phyloP scores from a whole-genome alignment of 83 land plant genomes.

The Diphasiastrum complanatum region DNA sequence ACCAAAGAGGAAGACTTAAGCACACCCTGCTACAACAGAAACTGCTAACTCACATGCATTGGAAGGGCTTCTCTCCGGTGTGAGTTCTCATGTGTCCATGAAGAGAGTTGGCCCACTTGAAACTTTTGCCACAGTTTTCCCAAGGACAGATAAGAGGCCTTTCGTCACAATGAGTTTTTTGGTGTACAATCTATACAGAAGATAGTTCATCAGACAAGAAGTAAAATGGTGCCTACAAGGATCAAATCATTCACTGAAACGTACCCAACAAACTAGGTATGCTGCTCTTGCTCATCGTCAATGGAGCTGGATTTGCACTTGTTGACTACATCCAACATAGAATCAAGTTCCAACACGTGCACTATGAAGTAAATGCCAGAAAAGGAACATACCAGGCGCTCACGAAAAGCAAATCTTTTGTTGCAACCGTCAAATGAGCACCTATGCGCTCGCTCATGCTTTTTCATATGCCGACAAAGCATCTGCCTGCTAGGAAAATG shows the following conservation, averaged over 20 bases:
- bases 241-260: too few species aligned
- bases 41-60: conserved; percentile 30
- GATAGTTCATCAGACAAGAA: neutral
- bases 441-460: conserved; percentile 33
- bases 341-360: neutral
- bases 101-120: conserved; percentile 38
- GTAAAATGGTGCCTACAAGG: too few species aligned
- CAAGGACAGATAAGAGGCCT: conserved; percentile 29
- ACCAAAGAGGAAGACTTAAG: too few species aligned
- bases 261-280: too few species aligned
- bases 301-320: too few species aligned
- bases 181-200: conserved; percentile 27
- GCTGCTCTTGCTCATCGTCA: too few species aligned
- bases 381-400: conserved; percentile 25
- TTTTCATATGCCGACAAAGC: conserved; percentile 34
- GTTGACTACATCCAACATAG: neutral
- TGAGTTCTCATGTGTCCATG: conserved; percentile 38
- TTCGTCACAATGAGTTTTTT: conserved; percentile 33
- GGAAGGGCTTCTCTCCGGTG: conserved; percentile 41
- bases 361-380: neutral
- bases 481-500: conserved; percentile 29
- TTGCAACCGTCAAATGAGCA: conserved; percentile 37
- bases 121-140: conserved; percentile 40
- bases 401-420: conserved; percentile 34
- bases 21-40: neutral